Evolutionary conservation across 129 eudicot species (phyloP), one percentile per base, ranked within the genome.

Genomic region (Tagetes erecta): DNA sequence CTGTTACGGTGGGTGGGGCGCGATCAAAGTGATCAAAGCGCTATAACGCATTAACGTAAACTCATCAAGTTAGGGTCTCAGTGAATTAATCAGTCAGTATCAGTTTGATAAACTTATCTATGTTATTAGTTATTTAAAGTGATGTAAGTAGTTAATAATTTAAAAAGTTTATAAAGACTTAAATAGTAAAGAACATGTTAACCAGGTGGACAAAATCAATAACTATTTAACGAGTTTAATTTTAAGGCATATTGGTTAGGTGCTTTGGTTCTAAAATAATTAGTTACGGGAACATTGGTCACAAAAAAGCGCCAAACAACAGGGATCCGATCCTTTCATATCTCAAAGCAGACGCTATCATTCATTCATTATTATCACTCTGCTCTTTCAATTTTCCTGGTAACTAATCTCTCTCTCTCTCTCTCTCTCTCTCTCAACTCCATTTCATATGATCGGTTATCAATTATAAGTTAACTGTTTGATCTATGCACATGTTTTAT

Each of bases 331-430:
- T 62, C 67, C 67, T 62, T 35, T 60, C 44, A 60, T 60, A 60
- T 60, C 67, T 60, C 27, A 60, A 60, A 60, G 44, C 35, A 60
- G 67, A 60, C 67, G 67, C 67, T 12, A 34, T 60, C 44, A 60
- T 60, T 70, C 65, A 63, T 71, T 31, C 77, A 49, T 71, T 50
- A 36, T 70, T 31, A 64, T 78, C 81, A 70, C 65, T 63, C 30
- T 30, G 9, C n/a, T n/a, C 2, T n/a, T 70, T 42, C 49, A 42
- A 20, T 58, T 35, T 45, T 46, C 7, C 80, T 41, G 72, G 82
- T 70, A 62, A 78, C 56, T 45, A 27, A 59, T 47, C 49, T 45
- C 52, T 41, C 41, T 41, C 57, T 39, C 11, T 1, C 3, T 39
- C 11, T 1, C 3, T 42, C 38, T 67, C 69, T 69, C 51, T 42